These are phyloP conservation scores for Drosera capensis DNA, from an alignment of 148 eudicot genomes.

Conservation along the genomic window DNA sequence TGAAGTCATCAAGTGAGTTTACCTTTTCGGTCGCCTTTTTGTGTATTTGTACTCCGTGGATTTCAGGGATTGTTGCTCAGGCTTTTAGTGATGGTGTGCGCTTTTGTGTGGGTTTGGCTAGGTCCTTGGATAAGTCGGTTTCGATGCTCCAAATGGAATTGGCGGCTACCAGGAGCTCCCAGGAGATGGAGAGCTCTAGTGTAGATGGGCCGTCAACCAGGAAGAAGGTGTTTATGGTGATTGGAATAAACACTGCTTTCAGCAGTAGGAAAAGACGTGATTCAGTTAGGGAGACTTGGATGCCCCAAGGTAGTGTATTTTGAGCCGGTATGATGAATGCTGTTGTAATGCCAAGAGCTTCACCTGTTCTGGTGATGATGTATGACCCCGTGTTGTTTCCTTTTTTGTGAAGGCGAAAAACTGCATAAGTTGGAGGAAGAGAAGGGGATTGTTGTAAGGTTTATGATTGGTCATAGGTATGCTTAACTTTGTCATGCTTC, in stretches of 20 bases:
- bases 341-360: neutral
- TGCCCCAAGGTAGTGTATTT: conserved; percentile 72
- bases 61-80: neutral
- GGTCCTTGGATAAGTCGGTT: conserved; percentile 75
- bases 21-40: neutral
- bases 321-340: neutral
- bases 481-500: neutral
- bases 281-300: conserved; percentile 90
- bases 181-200: conserved; percentile 24
- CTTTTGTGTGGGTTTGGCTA: conserved; percentile 21
- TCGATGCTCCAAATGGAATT: conserved; percentile 75
- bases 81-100: neutral
- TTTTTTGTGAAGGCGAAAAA: conserved; percentile 45
- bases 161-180: conserved; percentile 46
- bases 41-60: neutral
- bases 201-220: conserved; percentile 30
- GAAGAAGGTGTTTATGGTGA: conserved; percentile 75
- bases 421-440: conserved; percentile 65
- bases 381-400: neutral
- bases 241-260: conserved; percentile 95
- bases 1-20: conserved; percentile 72
- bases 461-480: conserved; percentile 96
- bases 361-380: neutral
- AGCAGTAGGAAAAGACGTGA: conserved; percentile 94
- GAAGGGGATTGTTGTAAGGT: conserved; percentile 81